Percentiles rank a stretch among this genome's conserved stretches.
phyloP scores from a whole-genome alignment of 306 rosid species.

The Begonia masoniana region DNA sequence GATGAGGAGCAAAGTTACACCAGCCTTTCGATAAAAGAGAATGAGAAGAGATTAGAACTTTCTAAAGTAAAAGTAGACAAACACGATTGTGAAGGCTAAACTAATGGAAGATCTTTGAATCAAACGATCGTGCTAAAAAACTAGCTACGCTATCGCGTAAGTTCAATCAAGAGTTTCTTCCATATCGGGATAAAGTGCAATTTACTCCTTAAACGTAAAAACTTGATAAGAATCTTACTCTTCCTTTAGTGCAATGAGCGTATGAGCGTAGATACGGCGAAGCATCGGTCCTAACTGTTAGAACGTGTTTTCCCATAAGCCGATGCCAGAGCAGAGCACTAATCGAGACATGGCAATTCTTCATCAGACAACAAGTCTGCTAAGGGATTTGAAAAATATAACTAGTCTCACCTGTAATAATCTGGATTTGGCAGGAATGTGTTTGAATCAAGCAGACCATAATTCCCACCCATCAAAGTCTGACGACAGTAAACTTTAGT shows the following conservation, averaged over 20 bases:
- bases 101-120: neutral
- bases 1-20: slow-evolving; percentile 61
- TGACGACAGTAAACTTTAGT: slow-evolving; percentile 88
- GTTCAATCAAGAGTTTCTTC: too few species aligned
- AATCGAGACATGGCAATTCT: neutral
- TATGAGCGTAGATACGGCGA: slow-evolving; percentile 60
- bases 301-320: slow-evolving; percentile 80
- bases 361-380: slow-evolving; percentile 5
- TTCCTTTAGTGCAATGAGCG: slow-evolving; percentile 83
- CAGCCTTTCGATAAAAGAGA: slow-evolving; percentile 29
- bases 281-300: slow-evolving; percentile 26
- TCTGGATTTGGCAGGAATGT: slow-evolving; percentile 86
- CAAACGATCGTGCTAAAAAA: neutral
- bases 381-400: neutral
- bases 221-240: slow-evolving; percentile 35
- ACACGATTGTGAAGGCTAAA: too few species aligned
- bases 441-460: slow-evolving; percentile 65
- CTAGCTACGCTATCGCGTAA: too few species aligned
- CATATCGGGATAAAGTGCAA: too few species aligned
- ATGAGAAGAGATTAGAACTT: neutral
- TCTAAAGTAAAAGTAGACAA: too few species aligned
- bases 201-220: too few species aligned
- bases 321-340: slow-evolving; percentile 93
- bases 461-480: slow-evolving; percentile 82
- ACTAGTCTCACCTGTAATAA: slow-evolving; percentile 61